These are phyloP conservation scores for Aegilops longissima DNA, from an alignment of 176 grass and related monocot species.

Conservation along the genomic window DNA sequence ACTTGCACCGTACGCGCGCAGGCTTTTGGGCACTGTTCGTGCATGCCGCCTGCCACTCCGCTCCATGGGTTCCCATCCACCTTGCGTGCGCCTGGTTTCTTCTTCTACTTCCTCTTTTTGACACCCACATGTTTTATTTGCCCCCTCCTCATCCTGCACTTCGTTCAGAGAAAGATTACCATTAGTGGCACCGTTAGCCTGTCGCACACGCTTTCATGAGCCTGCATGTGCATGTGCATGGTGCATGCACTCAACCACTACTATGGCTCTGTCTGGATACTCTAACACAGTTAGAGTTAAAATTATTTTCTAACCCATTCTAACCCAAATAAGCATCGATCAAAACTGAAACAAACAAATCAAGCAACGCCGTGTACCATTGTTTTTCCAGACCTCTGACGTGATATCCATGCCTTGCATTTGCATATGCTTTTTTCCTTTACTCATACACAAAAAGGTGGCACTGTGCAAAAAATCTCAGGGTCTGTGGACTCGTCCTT, in stretches of 20 bases:
- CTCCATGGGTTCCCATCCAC: neutral
- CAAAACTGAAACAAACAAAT: neutral
- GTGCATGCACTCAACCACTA: neutral
- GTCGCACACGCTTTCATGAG: no score
- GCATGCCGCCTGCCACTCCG: conserved; percentile 9
- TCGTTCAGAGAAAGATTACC: neutral
- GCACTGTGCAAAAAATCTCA: neutral
- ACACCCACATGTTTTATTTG: neutral
- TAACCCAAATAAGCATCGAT: no score
- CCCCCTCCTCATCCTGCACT: no score
- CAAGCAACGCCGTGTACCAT: neutral
- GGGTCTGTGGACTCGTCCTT: neutral
- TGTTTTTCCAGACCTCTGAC: neutral
- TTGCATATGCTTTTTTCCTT: neutral
- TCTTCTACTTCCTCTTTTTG: neutral
- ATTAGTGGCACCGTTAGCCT: neutral
- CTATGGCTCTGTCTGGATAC: no score
- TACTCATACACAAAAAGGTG: neutral
- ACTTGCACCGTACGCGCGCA: neutral
- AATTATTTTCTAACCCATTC: no score
- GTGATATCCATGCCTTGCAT: neutral
- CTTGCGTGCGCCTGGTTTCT: neutral
- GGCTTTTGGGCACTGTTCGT: conserved; percentile 18
- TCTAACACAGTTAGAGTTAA: no score
- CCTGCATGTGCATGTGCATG: no score